Percentiles rank a stretch among this genome's conserved stretches.
These are phyloP conservation scores for Metarhizium robertsii DNA, from an alignment of 2,329 filamentous ascomycete genomes.

Conservation along the genomic window DNA sequence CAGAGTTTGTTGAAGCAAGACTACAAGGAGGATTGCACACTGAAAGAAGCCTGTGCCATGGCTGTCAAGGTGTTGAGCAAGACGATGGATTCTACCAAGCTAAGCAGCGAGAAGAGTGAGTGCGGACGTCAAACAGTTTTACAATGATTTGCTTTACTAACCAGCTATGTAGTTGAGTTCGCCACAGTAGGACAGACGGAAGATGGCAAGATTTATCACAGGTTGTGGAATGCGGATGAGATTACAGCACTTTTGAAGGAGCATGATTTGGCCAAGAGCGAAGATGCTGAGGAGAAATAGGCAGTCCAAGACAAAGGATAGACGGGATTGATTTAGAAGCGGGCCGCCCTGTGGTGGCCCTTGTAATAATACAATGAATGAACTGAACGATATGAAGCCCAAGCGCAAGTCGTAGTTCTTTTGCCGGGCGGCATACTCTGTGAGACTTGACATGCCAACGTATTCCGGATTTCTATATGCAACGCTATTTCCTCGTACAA, in stretches of 20 bases:
- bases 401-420: not conserved
- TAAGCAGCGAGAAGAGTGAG: constrained; percentile 98
- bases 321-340: constrained; percentile 6
- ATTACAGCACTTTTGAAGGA: constrained; percentile 91
- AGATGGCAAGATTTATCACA: constrained; percentile 95
- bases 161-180: constrained; percentile 67
- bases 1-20: constrained; percentile 97
- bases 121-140: constrained; percentile 23
- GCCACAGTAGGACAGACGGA: constrained; percentile 94
- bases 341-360: constrained; percentile 3
- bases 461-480: not conserved
- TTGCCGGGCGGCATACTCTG: not conserved
- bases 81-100: constrained; percentile 98
- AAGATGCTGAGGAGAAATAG: constrained; percentile 59
- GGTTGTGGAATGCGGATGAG: constrained; percentile 93
- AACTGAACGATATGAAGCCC: constrained; percentile 1
- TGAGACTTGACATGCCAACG: not conserved
- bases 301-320: not conserved
- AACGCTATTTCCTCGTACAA: not conserved
- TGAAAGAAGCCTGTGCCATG: constrained; percentile 94
- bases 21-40: constrained; percentile 95
- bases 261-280: constrained; percentile 86
- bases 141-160: constrained; percentile 6
- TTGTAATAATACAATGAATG: constrained; percentile 11
- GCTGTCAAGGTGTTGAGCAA: constrained; percentile 99